Percentiles rank a stretch among this genome's conserved stretches.
phyloP scores from a whole-genome alignment of 1,139 yeast genomes.

The Suhomyces guaymorum region DNA sequence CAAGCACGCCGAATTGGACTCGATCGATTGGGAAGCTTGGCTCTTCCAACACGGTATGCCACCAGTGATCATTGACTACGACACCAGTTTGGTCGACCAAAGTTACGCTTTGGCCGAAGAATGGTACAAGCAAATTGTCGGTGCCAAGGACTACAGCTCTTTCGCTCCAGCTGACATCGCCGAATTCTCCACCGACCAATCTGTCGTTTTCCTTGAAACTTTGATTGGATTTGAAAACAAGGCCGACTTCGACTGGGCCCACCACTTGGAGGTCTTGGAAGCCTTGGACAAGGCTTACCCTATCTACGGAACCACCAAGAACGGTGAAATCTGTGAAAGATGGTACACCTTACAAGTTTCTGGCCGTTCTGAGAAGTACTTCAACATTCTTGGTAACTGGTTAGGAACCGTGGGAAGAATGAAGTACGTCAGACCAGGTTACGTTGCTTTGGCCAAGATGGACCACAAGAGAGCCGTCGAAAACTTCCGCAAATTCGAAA shows the following conservation, averaged over 20 bases:
- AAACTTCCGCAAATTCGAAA: slow-evolving; percentile 61
- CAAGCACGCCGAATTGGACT: slow-evolving; percentile 52
- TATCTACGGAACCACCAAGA: slow-evolving; percentile 51
- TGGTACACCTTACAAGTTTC: slow-evolving; percentile 67
- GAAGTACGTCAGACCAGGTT: slow-evolving; percentile 93
- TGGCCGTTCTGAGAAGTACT: slow-evolving; percentile 46
- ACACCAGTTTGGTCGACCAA: slow-evolving; percentile 73
- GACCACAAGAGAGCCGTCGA: slow-evolving; percentile 64
- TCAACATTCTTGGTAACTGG: slow-evolving; percentile 70
- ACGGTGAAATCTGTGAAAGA: slow-evolving; percentile 81
- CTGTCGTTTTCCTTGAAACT: slow-evolving; percentile 75
- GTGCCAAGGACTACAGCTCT: slow-evolving; percentile 13
- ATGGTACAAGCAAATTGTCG: slow-evolving; percentile 53
- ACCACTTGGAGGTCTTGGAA: slow-evolving; percentile 38
- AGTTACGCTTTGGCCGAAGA: slow-evolving; percentile 64
- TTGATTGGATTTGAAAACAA: slow-evolving; percentile 42
- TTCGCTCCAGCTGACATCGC: slow-evolving; percentile 47
- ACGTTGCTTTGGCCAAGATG: slow-evolving; percentile 60
- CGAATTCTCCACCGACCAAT: slow-evolving; percentile 70
- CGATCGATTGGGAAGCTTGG: slow-evolving; percentile 86
- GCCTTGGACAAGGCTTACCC: slow-evolving; percentile 48
- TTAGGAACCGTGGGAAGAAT: slow-evolving; percentile 90
- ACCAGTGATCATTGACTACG: slow-evolving; percentile 72
- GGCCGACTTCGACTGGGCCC: slow-evolving; percentile 37
- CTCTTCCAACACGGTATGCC: slow-evolving; percentile 82